Evolutionary conservation across 768 basidiomycete genomes (phyloP).

Genomic region (Serpula lacrymans): DNA sequence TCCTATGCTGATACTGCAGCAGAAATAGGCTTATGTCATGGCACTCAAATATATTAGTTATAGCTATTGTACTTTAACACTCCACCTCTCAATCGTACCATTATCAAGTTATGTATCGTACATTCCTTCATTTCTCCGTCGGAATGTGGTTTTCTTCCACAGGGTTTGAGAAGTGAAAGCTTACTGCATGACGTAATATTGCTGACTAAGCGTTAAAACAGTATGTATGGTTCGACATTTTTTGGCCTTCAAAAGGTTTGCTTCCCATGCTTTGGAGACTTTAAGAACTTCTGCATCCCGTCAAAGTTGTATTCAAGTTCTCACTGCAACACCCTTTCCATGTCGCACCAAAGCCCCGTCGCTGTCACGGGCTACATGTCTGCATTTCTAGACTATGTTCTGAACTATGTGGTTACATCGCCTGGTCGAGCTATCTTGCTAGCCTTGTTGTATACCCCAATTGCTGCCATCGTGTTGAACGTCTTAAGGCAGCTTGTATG

Average conservation of each 20-base stretch:
- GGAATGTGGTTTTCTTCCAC: slow-evolving; percentile 1
- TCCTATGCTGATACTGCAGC: too few relatives aligned
- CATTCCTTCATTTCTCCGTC: slow-evolving; percentile 4
- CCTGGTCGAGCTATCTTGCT: slow-evolving; percentile 32
- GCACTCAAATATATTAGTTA: too few relatives aligned
- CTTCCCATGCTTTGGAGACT: too few relatives aligned
- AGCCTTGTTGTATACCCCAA: slow-evolving; percentile 59
- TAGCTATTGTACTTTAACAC: neutral
- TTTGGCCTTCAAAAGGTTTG: too few relatives aligned
- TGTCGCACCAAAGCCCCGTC: slow-evolving; percentile 22
- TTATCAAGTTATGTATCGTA: slow-evolving; percentile 3
- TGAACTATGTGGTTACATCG: slow-evolving; percentile 17
- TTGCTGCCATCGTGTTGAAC: slow-evolving; percentile 69
- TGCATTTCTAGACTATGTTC: slow-evolving; percentile 12
- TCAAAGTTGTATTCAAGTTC: too few relatives aligned
- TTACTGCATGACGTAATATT: slow-evolving; percentile 3
- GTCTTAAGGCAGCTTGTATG: slow-evolving; percentile 76
- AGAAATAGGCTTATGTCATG: too few relatives aligned
- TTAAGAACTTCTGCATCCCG: too few relatives aligned
- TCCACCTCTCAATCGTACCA: too few relatives aligned
- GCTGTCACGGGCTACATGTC: slow-evolving; percentile 23
- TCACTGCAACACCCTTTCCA: too few relatives aligned
- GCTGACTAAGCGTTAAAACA: slow-evolving; percentile 23
- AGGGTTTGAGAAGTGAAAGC: too few relatives aligned
- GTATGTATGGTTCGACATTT: slow-evolving; percentile 11